These are phyloP conservation scores for Fusarium equiseti DNA, from an alignment of 2,329 filamentous ascomycete species.

Conservation along the genomic window DNA sequence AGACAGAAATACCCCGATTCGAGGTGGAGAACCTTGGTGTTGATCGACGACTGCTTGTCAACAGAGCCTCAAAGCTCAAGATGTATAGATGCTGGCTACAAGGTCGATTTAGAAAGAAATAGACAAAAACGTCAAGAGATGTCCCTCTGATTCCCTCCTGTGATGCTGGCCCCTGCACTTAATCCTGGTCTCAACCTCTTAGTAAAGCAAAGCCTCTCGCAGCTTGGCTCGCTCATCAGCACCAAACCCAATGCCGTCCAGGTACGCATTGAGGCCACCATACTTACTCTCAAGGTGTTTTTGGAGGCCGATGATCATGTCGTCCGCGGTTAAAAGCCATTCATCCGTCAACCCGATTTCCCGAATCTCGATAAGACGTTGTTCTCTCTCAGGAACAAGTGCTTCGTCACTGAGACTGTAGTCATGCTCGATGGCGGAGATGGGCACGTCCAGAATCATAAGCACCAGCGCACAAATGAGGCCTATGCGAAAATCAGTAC, in stretches of 20 bases:
- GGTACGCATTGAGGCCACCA: conserved; percentile 75
- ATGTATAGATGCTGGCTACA: conserved; percentile 99
- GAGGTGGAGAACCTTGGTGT: conserved; percentile 83
- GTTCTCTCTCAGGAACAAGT: conserved; percentile 70
- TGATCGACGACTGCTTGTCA: conserved; percentile 91
- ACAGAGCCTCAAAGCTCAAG: conserved; percentile 89
- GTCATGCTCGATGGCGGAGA: conserved; percentile 74
- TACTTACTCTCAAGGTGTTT: conserved; percentile 70
- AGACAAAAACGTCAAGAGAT: conserved; percentile 48
- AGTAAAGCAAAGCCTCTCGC: conserved; percentile 59
- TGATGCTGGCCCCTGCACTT: not conserved
- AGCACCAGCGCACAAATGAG: conserved; percentile 76
- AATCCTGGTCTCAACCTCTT: not conserved
- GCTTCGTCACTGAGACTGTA: conserved; percentile 74
- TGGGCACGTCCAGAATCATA: conserved; percentile 69
- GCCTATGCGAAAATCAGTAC: conserved; percentile 63
- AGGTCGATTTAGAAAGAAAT: conserved; percentile 80
- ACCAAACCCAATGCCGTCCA: conserved; percentile 71
- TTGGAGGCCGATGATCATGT: conserved; percentile 71
- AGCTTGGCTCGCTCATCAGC: conserved; percentile 57
- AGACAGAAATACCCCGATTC: conserved; percentile 61
- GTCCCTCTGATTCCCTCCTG: not conserved
- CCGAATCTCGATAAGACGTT: conserved; percentile 74
- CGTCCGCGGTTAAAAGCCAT: conserved; percentile 74
- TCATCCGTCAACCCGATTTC: conserved; percentile 79